These are phyloP conservation scores for Cystobasidiaceae sp. DNA, from an alignment of 1,284 basidiomycete species.

Conservation along the genomic window DNA sequence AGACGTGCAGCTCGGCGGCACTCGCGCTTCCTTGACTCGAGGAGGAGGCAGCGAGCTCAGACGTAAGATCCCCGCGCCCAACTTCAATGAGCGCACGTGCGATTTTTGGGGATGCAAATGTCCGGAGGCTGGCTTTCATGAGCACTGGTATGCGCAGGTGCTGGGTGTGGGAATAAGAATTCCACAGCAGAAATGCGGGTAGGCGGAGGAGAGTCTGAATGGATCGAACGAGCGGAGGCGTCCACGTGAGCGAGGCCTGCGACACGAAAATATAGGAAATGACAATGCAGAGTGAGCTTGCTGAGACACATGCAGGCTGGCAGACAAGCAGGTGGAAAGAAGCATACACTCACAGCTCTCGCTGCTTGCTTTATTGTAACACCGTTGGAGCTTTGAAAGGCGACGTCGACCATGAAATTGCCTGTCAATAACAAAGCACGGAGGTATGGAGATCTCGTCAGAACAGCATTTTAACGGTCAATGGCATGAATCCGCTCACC, in stretches of 20 bases:
- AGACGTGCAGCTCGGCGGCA: conserved; percentile 31
- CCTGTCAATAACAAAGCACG: conserved; percentile 19
- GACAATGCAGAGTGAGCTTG: no score
- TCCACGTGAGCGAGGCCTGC: conserved; percentile 13
- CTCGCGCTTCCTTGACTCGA: no score
- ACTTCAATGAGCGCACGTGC: neutral
- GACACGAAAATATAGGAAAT: neutral
- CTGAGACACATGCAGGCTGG: neutral
- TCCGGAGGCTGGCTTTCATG: neutral
- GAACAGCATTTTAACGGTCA: neutral
- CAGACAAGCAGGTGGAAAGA: neutral
- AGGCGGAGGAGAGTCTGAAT: conserved; percentile 18
- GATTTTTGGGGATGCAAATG: conserved; percentile 1
- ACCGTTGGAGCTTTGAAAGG: conserved; percentile 22
- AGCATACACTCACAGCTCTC: conserved; percentile 26
- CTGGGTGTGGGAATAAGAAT: neutral
- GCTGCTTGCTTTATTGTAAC: conserved; percentile 10
- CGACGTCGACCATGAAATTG: conserved; percentile 35
- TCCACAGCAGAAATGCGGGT: conserved; percentile 13
- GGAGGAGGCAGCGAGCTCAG: no score
- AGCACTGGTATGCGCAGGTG: conserved; percentile 13
- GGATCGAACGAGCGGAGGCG: conserved; percentile 10
- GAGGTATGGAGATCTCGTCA: no score
- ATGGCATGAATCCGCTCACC: conserved; percentile 6
- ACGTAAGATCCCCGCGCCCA: conserved; percentile 10